Evolutionary conservation across 1,284 basidiomycete species (phyloP).

Genomic region (Rhodotorula sp.): DNA sequence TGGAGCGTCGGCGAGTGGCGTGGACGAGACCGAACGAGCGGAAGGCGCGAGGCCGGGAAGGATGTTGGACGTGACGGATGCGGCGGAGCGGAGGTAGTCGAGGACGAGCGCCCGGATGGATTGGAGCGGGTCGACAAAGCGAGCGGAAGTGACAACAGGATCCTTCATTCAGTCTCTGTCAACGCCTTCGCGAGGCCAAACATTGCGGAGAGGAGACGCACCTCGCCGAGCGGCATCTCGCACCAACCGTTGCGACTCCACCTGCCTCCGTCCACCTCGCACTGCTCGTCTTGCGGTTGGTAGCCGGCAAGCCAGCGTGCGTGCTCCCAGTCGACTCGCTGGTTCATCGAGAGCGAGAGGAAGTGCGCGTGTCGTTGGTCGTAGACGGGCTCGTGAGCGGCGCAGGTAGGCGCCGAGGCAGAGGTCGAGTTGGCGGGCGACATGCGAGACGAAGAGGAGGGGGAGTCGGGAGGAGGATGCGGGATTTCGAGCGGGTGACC

Average conservation of each 20-base stretch:
- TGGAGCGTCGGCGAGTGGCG: background rate
- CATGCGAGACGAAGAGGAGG: background rate
- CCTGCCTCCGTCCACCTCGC: conserved; percentile 31
- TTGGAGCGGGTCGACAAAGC: background rate
- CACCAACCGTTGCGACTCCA: conserved; percentile 39
- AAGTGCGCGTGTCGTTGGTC: conserved; percentile 17
- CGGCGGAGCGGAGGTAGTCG: background rate
- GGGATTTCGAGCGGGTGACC: conserved; percentile 77
- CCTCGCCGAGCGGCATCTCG: conserved; percentile 35
- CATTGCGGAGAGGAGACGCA: conserved; percentile 6
- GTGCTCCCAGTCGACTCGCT: conserved; percentile 41
- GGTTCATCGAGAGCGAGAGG: conserved; percentile 20
- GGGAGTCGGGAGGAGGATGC: background rate
- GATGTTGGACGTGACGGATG: background rate
- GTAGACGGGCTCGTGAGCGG: conserved; percentile 28
- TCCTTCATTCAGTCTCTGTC: conserved; percentile 3
- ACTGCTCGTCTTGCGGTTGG: background rate
- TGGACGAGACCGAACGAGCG: background rate
- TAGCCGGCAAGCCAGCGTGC: conserved; percentile 36
- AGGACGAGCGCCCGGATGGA: conserved; percentile 1
- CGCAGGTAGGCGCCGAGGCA: conserved; percentile 16
- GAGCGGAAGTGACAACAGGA: background rate
- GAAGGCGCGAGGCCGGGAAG: background rate
- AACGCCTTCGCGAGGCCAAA: background rate
- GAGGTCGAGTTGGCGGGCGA: background rate